Base-by-base conservation (phyloP, 2,329 filamentous ascomycete genomes). In the Aureobasidium namibiae region DNA sequence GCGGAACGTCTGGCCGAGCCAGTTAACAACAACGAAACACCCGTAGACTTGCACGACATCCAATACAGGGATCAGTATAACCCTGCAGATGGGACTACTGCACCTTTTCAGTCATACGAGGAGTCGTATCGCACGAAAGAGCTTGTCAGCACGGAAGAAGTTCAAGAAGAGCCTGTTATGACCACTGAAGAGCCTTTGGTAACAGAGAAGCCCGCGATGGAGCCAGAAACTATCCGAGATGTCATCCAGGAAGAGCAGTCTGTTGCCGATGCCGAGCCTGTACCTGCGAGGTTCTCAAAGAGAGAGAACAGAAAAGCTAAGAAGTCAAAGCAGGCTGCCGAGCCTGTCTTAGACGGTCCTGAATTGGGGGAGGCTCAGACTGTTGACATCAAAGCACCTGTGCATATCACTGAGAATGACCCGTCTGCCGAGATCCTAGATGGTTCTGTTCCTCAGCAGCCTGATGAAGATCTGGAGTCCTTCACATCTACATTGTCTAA, bases 251-350 rank as follows among this genome's bases (percentile, higher is more conserved):
- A 44, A 14, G 44, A 33, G 31, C 44, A 13, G 13, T 33, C 44
- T 33, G 9, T 14, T 13, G 44, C n/a, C 16, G 44, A 21, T n/a
- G 1, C 26, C 4, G 44, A 48, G 9, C 13, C 13, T 23, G 23
- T 31, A 13, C 34, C 50, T 13, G n/a, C 60, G 29, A 72, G 73
- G 63, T 67, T 67, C 61, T 69, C 71, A 33, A 75, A 76, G 66
- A 77, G 76, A 52, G 71, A 73, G 29, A 75, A 75, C 65, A 74
- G 74, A 50, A 76, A 76, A 61, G 68, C 66, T 2, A 67, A 64
- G 60, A 66, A 65, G 45, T 4, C 18, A 26, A 48, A 56, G 18
- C 49, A 38, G 23, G 8, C 21, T 11, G 24, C 21, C 7, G 53
- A 36, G 8, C 16, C n/a, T 8, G n/a, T 23, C 6, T 16, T 21